Conservation (phyloP, 179 eudicot species). For the Gypsophila paniculata region DNA sequence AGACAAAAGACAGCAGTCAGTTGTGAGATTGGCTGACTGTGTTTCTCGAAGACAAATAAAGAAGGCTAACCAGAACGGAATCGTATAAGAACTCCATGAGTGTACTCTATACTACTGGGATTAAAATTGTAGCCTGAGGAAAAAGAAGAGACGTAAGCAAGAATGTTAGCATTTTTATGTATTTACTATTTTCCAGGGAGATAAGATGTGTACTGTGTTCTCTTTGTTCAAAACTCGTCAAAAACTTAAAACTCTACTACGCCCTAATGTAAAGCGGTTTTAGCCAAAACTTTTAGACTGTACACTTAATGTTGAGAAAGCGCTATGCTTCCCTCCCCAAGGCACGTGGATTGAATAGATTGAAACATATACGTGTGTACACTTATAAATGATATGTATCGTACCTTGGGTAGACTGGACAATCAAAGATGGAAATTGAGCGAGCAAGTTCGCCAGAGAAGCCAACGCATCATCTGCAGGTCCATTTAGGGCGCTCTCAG, state of each 20-base stretch:
- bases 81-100: conserved; percentile 59
- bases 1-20: conserved; percentile 17
- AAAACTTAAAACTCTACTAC: not conserved
- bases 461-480: conserved; percentile 60
- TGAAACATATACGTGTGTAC: conserved; percentile 1
- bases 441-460: conserved; percentile 48
- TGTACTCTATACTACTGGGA: conserved; percentile 43
- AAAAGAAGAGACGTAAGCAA: conserved; percentile 3
- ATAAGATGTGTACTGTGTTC: not conserved
- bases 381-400: not conserved
- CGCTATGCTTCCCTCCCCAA: not conserved
- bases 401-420: conserved; percentile 84
- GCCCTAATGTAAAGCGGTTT: not conserved
- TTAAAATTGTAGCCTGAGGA: conserved; percentile 59
- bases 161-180: not conserved
- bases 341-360: not conserved
- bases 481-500: conserved; percentile 43
- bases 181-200: not conserved
- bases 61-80: conserved; percentile 68
- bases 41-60: conserved; percentile 6
- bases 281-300: not conserved
- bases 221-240: not conserved
- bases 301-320: not conserved
- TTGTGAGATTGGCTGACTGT: conserved; percentile 4
- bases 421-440: conserved; percentile 60